A percentile compares a stretch with the other conserved stretches of the same genome.
phyloP scores from a whole-genome alignment of 768 basidiomycete species.

The Cystobasidium onofrii region DNA sequence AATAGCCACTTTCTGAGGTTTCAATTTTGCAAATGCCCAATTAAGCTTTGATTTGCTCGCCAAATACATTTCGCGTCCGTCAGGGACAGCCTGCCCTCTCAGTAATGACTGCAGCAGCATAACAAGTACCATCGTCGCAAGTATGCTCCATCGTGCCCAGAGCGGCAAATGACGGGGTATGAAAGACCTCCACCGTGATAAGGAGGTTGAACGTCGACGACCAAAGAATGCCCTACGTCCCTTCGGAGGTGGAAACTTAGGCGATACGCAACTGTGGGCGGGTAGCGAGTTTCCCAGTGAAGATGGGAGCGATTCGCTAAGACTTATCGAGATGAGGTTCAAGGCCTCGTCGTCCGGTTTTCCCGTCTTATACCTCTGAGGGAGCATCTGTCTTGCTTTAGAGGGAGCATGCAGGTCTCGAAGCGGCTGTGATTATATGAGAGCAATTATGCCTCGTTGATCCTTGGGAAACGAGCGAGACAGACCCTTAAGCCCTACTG shows the following conservation, averaged over 20 bases:
- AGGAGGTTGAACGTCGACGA: neutral
- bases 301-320: neutral
- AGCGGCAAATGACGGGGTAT: neutral
- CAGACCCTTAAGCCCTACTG: no score
- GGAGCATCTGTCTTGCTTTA: neutral
- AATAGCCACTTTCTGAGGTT: neutral
- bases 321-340: neutral
- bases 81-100: neutral
- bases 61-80: neutral
- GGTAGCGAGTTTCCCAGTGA: neutral
- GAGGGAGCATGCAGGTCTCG: neutral
- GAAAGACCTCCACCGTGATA: neutral
- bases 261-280: neutral
- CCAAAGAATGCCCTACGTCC: neutral
- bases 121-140: neutral
- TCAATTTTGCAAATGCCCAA: neutral
- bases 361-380: neutral
- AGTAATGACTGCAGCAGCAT: neutral
- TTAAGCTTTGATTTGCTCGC: neutral
- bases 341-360: neutral
- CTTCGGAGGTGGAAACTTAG: neutral
- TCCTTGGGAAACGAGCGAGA: no score
- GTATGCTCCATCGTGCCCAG: neutral
- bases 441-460: no score
- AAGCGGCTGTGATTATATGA: neutral